A percentile compares a stretch with the other conserved stretches of the same genome.
These are phyloP conservation scores for Hura crepitans DNA, from an alignment of 441 rosid genomes.

Conservation along the genomic window DNA sequence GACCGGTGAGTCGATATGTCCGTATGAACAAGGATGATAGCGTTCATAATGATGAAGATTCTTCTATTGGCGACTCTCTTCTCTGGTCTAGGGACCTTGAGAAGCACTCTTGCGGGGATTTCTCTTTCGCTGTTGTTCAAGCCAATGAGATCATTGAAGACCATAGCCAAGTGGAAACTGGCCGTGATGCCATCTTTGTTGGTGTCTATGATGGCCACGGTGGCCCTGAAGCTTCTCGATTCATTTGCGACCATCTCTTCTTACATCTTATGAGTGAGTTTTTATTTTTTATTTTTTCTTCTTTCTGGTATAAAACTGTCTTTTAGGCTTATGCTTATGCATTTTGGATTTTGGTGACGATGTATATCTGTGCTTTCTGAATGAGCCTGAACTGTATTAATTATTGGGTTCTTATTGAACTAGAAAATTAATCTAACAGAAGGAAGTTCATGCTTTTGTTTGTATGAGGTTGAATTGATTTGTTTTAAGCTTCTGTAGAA, in stretches of 20 bases:
- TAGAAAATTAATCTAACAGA: background rate
- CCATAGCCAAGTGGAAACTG: slow-evolving; percentile 79
- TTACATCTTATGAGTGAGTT: slow-evolving; percentile 62
- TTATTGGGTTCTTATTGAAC: slow-evolving; percentile 3
- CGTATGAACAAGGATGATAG: slow-evolving; percentile 66
- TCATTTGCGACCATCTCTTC: slow-evolving; percentile 71
- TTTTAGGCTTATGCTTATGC: background rate
- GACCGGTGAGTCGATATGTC: slow-evolving; percentile 60
- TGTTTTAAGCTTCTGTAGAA: background rate
- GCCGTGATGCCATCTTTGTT: slow-evolving; percentile 59
- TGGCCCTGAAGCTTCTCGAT: slow-evolving; percentile 87
- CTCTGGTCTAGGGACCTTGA: slow-evolving; percentile 78
- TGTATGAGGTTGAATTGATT: background rate
- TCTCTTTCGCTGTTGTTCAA: slow-evolving; percentile 77
- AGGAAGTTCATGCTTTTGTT: background rate
- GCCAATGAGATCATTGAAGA: slow-evolving; percentile 83
- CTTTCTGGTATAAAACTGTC: background rate
- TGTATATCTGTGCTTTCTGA: background rate
- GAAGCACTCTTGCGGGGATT: slow-evolving; percentile 68
- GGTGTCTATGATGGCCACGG: slow-evolving; percentile 97
- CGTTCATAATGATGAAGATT: slow-evolving; percentile 30
- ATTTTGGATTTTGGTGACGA: background rate
- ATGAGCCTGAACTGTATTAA: background rate
- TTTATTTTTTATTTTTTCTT: background rate
- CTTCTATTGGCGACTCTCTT: slow-evolving; percentile 42